Conservation (phyloP, 495 filamentous ascomycete species). For the Talaromyces liani region DNA sequence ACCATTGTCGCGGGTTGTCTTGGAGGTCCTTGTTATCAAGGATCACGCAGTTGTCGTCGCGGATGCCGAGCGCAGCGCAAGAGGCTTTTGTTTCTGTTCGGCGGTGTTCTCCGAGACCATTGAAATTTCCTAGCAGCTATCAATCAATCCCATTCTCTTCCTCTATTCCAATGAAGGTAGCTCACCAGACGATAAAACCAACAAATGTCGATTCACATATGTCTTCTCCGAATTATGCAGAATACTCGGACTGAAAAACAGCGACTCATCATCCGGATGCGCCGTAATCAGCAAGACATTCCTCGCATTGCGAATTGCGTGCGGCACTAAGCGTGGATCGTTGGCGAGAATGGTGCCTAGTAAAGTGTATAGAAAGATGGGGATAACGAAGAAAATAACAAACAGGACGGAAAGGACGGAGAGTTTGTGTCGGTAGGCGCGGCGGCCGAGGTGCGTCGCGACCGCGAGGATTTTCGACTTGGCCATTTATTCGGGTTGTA, state of each 20-base stretch:
- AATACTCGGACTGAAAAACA: conserved; percentile 35
- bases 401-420: conserved; percentile 13
- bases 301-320: conserved; percentile 24
- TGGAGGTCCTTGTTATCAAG: conserved; percentile 28
- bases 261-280: conserved; percentile 36
- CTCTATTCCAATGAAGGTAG: too few species aligned
- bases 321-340: conserved; percentile 29
- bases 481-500: neutral
- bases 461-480: neutral
- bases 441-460: conserved; percentile 7
- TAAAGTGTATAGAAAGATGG: conserved; percentile 28
- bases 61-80: conserved; percentile 27
- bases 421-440: conserved; percentile 3
- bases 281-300: conserved; percentile 33
- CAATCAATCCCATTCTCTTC: neutral
- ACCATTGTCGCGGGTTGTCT: conserved; percentile 35
- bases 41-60: conserved; percentile 22
- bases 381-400: conserved; percentile 19
- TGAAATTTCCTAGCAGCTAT: conserved; percentile 27
- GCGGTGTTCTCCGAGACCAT: conserved; percentile 28
- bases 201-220: conserved; percentile 19
- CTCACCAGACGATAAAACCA: conserved; percentile 33
- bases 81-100: conserved; percentile 26
- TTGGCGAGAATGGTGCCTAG: conserved; percentile 28
- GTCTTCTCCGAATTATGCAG: conserved; percentile 27